Conservation (phyloP, 1,139 yeast species). For the Zhuliangozyma parablackwelliae region DNA sequence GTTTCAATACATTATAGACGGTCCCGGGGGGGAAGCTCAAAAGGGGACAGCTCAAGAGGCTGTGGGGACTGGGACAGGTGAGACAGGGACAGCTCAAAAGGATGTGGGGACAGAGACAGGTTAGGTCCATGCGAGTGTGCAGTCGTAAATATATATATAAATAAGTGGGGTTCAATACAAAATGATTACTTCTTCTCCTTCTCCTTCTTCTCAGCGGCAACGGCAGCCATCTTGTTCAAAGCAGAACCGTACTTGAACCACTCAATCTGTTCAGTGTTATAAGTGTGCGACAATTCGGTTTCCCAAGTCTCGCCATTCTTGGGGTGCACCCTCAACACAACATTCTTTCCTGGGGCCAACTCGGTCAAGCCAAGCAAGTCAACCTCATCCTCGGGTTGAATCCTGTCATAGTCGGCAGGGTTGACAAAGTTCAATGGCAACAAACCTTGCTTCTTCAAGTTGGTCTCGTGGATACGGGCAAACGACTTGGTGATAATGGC, state of each 20-base stretch:
- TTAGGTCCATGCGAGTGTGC: no score
- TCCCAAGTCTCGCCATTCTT: slow-evolving; percentile 82
- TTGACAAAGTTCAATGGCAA: slow-evolving; percentile 92
- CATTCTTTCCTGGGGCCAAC: slow-evolving; percentile 90
- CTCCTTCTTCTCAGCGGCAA: slow-evolving; percentile 6
- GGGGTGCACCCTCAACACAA: slow-evolving; percentile 87
- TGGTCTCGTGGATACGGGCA: slow-evolving; percentile 80
- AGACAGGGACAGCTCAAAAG: no score
- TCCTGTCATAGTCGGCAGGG: slow-evolving; percentile 89
- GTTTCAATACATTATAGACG: slow-evolving; percentile 53
- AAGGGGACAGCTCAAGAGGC: no score
- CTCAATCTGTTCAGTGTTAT: slow-evolving; percentile 92
- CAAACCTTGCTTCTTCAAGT: slow-evolving; percentile 51
- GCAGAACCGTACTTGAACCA: slow-evolving; percentile 99
- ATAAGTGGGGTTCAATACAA: no score
- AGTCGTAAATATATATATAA: no score
- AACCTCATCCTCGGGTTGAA: slow-evolving; percentile 84
- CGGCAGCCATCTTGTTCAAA: slow-evolving; percentile 90
- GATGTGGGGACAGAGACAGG: no score
- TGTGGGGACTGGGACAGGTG: no score
- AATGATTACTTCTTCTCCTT: neutral
- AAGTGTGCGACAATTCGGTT: slow-evolving; percentile 89
- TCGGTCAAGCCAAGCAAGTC: slow-evolving; percentile 81
- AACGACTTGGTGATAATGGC: slow-evolving; percentile 96
- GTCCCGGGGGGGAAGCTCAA: no score